Base-by-base conservation (phyloP, 2,329 filamentous ascomycete species). In the Ophiostoma ulmi region DNA sequence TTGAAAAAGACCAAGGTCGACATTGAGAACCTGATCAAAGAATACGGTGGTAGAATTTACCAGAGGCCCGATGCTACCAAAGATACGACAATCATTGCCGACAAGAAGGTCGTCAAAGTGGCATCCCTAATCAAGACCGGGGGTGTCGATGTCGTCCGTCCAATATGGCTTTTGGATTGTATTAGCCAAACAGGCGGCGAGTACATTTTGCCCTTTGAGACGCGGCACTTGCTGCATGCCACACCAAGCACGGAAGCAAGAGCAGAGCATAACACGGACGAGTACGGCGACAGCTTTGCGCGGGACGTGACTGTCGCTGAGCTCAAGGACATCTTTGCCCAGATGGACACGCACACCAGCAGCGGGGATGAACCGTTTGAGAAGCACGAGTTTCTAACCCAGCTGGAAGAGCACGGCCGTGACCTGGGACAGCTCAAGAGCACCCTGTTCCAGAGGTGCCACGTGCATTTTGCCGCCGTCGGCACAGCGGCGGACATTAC, bases 161-260 rank as follows among this genome's bases (percentile, higher is more conserved):
- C 94, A 0, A 84, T 83, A 6, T 99, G 95, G 95, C 81, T 98
- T 2, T 83, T 91, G 38, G 93, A 98, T 78, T 95, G 92, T 75
- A 83, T 97, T 44, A 85, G 85, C 78, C 87, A 78, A 79, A 84
- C 74, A 69, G 73, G 70, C 1, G 85, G 84, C 3, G 83, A 85
- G 4, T 85, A 90, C 14, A 79, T 97, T 8, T 86, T 97, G 5
- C 84, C 85, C 0, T 84, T 83, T 61, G 85, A 87, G 74, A 83
- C 80, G 2, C 75, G 83, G 0, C 93, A 98, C 75, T 82, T 98
- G 75, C 90, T 95, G 73, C 88, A 90, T 75, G 87, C 87, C 0
- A 86, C 85, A 0, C 85, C 88, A 4, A 83, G 82, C 1, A 83
- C 88, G 70, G 79, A 81, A 58, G 81, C 81, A 7, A 81, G 83